Evolutionary conservation across 495 filamentous ascomycete genomes (phyloP).

Genomic region (Pseudotulostoma volvatum): DNA sequence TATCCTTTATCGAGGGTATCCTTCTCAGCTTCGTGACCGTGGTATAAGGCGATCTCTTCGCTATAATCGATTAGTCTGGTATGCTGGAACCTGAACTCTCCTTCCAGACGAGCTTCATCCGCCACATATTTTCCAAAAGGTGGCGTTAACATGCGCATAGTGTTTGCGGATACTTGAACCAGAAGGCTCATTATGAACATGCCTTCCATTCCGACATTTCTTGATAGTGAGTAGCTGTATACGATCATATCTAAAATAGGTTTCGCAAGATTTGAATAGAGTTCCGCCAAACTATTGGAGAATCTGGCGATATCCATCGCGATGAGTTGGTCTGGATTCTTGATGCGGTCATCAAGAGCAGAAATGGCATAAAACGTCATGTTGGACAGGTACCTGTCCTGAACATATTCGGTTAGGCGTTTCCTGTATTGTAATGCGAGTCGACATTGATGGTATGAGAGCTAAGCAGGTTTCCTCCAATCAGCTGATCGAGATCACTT

Average conservation of each 20-base stretch:
- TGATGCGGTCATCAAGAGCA: slow-evolving; percentile 90
- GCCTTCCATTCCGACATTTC: slow-evolving; percentile 86
- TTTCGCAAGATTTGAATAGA: slow-evolving; percentile 97
- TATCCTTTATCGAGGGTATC: slow-evolving; percentile 96
- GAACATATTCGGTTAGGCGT: slow-evolving; percentile 78
- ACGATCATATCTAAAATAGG: slow-evolving; percentile 88
- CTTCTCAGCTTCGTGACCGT: slow-evolving; percentile 90
- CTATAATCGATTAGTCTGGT: slow-evolving; percentile 85
- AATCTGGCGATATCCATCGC: slow-evolving; percentile 93
- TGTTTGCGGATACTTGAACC: slow-evolving; percentile 78
- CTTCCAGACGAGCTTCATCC: slow-evolving; percentile 85
- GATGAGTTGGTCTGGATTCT: slow-evolving; percentile 95
- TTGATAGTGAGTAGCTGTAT: slow-evolving; percentile 84
- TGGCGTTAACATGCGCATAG: slow-evolving; percentile 92
- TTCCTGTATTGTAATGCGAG: slow-evolving; percentile 84
- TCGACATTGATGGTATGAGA: slow-evolving; percentile 96
- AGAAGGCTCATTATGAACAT: slow-evolving; percentile 85
- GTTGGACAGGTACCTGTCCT: slow-evolving; percentile 81
- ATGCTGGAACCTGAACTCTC: slow-evolving; percentile 92
- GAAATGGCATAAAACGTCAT: slow-evolving; percentile 98
- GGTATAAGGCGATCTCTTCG: slow-evolving; percentile 86
- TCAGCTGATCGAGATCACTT: too few species aligned
- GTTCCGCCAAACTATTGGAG: slow-evolving; percentile 82
- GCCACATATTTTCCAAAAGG: slow-evolving; percentile 97
- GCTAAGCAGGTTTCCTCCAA: slow-evolving; percentile 34